These are phyloP conservation scores for Podaxis rugospora DNA, from an alignment of 768 basidiomycete species.

Conservation along the genomic window DNA sequence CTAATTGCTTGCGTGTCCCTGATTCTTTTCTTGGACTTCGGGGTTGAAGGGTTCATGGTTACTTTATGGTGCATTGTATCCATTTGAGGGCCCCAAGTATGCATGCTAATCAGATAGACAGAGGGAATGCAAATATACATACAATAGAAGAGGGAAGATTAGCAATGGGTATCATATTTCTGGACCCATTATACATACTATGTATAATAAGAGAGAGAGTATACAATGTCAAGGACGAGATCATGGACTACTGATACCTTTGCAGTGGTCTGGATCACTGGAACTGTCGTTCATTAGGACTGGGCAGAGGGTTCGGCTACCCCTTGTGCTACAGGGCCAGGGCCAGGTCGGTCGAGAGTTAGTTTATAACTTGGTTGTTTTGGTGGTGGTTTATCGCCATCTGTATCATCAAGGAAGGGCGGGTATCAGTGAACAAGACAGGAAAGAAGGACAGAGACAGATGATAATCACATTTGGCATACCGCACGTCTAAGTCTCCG, in stretches of 20 bases:
- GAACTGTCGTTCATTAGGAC: neutral
- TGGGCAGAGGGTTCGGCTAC: neutral
- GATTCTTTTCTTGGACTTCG: neutral
- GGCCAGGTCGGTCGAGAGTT: neutral
- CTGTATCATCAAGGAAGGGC: neutral
- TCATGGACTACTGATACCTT: neutral
- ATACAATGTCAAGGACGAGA: neutral
- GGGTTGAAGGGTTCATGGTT: neutral
- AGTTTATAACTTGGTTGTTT: neutral
- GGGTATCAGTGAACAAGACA: neutral
- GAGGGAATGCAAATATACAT: neutral
- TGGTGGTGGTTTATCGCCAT: neutral
- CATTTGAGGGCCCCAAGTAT: neutral
- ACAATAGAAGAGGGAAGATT: neutral
- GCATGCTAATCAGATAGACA: neutral
- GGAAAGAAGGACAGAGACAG: neutral
- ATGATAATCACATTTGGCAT: neutral
- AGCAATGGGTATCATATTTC: neutral
- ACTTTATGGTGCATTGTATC: neutral
- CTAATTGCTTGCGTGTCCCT: neutral
- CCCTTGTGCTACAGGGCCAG: neutral
- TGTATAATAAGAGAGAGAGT: neutral
- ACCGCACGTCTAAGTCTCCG: slow-evolving; percentile 1
- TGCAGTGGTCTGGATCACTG: neutral
- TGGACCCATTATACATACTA: neutral